These are phyloP conservation scores for Sporisorium exsertum DNA, from an alignment of 1,284 basidiomycete species.

Conservation along the genomic window DNA sequence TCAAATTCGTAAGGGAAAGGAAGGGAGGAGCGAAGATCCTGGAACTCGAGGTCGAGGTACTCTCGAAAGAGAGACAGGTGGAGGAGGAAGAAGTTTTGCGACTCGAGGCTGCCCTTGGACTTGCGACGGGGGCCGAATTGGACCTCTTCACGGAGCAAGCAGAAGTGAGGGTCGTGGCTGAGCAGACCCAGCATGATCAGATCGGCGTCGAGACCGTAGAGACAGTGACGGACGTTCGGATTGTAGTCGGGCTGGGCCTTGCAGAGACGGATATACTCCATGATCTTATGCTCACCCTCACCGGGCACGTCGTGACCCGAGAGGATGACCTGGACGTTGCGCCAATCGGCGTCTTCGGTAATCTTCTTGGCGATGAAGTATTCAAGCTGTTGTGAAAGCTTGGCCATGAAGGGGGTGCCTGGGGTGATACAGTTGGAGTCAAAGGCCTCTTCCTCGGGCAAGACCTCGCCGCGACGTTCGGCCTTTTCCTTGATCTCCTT, in stretches of 20 bases:
- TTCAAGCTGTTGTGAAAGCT: constrained; percentile 86
- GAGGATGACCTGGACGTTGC: constrained; percentile 88
- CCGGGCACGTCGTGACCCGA: constrained; percentile 98
- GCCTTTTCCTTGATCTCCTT: constrained; percentile 89
- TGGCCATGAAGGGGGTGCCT: constrained; percentile 94
- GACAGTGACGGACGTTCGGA: constrained; percentile 92
- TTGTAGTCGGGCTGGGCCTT: constrained; percentile 96
- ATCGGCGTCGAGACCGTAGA: constrained; percentile 98
- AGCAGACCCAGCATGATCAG: constrained; percentile 97
- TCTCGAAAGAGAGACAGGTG: constrained; percentile 95
- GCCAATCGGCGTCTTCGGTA: constrained; percentile 75
- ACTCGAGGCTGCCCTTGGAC: constrained; percentile 80
- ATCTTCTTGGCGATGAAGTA: constrained; percentile 80
- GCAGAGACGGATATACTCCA: constrained; percentile 95
- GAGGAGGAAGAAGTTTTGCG: constrained; percentile 92
- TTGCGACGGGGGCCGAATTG: constrained; percentile 85
- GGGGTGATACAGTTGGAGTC: constrained; percentile 99
- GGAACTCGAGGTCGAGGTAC: constrained; percentile 95
- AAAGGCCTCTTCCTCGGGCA: constrained; percentile 93
- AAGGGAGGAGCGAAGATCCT: constrained; percentile 66
- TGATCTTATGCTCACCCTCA: constrained; percentile 99
- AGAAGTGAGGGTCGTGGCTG: constrained; percentile 99
- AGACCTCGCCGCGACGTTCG: constrained; percentile 84
- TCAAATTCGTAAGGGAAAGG: constrained; percentile 84
- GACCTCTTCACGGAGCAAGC: constrained; percentile 95